phyloP scores from a whole-genome alignment of 495 filamentous ascomycete genomes.

The Penicillium crystallinum region DNA sequence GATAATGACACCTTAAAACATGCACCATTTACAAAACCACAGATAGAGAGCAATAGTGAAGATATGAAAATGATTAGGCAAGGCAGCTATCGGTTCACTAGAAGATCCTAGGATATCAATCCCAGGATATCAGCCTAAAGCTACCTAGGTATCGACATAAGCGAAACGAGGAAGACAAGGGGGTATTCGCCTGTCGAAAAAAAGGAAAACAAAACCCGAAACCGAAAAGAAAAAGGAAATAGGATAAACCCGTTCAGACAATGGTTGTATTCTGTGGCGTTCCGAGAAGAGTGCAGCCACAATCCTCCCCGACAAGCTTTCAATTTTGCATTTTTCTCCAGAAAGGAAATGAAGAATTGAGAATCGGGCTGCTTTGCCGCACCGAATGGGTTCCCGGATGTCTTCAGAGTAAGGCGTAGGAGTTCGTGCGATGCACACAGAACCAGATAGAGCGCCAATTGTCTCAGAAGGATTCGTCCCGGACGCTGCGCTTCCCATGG shows the following conservation, averaged over 20 bases:
- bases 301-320: background rate
- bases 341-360: background rate
- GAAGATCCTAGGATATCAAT: background rate
- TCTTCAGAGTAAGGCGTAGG: too few relatives aligned
- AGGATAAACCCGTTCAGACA: background rate
- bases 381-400: too few relatives aligned
- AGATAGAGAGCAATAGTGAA: too few relatives aligned
- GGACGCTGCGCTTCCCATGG: constrained; percentile 3
- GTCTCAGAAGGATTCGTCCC: background rate
- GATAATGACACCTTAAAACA: too few relatives aligned
- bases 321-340: background rate
- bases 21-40: too few relatives aligned
- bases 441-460: background rate
- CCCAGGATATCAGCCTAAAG: background rate
- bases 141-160: background rate
- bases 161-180: constrained; percentile 1
- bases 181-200: constrained; percentile 25
- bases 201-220: background rate
- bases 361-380: background rate
- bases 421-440: background rate
- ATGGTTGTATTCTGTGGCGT: constrained; percentile 1
- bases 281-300: constrained; percentile 16
- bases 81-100: background rate
- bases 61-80: background rate
- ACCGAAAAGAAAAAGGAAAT: background rate